Percentiles rank a stretch among this genome's conserved stretches.
These are phyloP conservation scores for Neonectria sp. DNA, from an alignment of 2,329 filamentous ascomycete species.

Conservation along the genomic window DNA sequence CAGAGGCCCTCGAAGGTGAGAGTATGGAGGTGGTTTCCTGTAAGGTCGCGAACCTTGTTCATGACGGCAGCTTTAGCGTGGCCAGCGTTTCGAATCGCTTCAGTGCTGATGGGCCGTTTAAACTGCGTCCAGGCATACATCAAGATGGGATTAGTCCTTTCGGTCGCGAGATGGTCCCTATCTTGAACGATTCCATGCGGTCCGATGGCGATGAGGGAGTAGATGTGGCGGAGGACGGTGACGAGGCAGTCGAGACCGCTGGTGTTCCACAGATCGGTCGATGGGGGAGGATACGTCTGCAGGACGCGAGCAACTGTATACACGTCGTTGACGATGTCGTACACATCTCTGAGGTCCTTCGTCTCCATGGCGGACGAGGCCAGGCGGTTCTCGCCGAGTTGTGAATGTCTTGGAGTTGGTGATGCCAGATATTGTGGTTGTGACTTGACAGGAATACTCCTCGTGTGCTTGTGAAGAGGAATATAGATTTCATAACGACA, in stretches of 20 bases:
- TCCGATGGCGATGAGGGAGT: not conserved
- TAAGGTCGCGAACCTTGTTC: not conserved
- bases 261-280: not conserved
- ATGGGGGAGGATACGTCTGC: not conserved
- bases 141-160: not conserved
- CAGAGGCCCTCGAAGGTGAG: not conserved
- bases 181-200: not conserved
- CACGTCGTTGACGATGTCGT: not conserved
- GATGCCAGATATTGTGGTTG: not conserved
- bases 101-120: not conserved
- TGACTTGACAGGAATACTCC: not conserved
- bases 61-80: not conserved
- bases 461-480: not conserved
- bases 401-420: not conserved
- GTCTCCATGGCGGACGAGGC: not conserved
- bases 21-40: not conserved
- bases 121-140: not conserved
- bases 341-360: not conserved
- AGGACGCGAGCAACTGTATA: not conserved
- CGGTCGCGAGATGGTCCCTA: not conserved
- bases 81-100: not conserved
- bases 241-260: not conserved
- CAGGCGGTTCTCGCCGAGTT: not conserved
- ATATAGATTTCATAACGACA: not conserved
- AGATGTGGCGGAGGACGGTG: not conserved